Base-by-base conservation (phyloP, 148 eudicot genomes). In the Rhododendron mucronatum region DNA sequence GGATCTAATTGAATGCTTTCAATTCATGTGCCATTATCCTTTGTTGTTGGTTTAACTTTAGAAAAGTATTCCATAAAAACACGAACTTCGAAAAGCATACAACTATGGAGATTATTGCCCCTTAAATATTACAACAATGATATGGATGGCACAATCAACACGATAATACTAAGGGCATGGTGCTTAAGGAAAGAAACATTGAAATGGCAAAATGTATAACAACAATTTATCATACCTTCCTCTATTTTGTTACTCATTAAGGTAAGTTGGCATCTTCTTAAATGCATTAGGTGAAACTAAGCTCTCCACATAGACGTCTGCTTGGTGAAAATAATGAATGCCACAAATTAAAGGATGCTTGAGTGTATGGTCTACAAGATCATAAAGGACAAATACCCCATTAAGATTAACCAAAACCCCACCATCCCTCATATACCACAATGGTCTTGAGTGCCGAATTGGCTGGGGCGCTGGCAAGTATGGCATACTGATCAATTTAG, bases 361-460 rank as follows among this genome's bases (percentile, higher is more conserved):
- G 50, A 76, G 23, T 76, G 26, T 76, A 76, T 39, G 80, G 2
- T 39, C 11, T 76, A 76, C 3, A 5, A 76, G 79, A 76, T 76
- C 80, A 76, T 39, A 39, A 76, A 76, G 15, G 48, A 76, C 50
- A 37, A 76, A 76, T 76, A 39, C 37, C 80, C 80, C 80, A 76
- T 37, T 39, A 39, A 37, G 23, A 76, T 76, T 76, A 45, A 76
- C 50, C 80, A 76, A 76, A 2, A 76, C 30, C 13, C 48, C 48
- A 18, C 80, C 26, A 39, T 76, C 50, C 50, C 39, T 76, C 26
- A 76, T 5, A 41, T 76, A 76, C 80, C 80, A 76, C 47, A 76
- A 39, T 16, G 80, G 80, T 21, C 11, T 20, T 76, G 80, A 39
- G 80, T 13, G 45, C 26, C 23, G 50, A 39, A 15, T 44, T 20